phyloP scores from a whole-genome alignment of 169 alveolate species.

The Eimeria sp. region DNA sequence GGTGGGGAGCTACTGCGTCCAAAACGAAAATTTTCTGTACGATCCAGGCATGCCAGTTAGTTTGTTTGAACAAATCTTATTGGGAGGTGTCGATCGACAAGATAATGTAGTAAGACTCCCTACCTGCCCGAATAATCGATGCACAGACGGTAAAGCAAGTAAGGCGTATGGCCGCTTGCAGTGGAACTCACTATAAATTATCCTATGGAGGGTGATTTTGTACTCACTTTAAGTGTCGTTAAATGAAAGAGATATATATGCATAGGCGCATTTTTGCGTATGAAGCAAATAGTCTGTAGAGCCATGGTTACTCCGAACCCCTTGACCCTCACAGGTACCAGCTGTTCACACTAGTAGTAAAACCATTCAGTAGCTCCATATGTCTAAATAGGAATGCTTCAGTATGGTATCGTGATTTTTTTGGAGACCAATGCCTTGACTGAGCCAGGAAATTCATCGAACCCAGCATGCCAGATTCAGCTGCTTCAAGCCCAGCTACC shows the following conservation, averaged over 20 bases:
- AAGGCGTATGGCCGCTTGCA: neutral
- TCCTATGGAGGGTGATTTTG: neutral
- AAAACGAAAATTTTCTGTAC: neutral
- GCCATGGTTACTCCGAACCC: neutral
- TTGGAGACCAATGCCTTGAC: neutral
- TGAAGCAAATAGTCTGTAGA: neutral
- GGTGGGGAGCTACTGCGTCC: neutral
- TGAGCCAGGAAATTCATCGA: neutral
- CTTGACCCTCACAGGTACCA: neutral
- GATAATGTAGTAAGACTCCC: neutral
- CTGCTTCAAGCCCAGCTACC: slow-evolving; percentile 42
- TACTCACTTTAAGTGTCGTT: neutral
- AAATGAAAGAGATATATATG: neutral
- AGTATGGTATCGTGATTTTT: neutral
- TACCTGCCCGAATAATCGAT: neutral
- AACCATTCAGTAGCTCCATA: neutral
- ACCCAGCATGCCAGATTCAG: neutral
- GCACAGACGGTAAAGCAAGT: neutral
- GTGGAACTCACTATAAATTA: neutral
- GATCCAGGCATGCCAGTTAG: neutral
- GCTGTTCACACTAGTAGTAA: neutral
- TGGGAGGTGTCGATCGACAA: neutral
- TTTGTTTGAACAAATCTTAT: neutral
- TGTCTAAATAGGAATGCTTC: neutral
- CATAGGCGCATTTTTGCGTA: too few species aligned